These are phyloP conservation scores for Cucurbita ficifolia DNA, from an alignment of 306 rosid genomes.

Conservation along the genomic window DNA sequence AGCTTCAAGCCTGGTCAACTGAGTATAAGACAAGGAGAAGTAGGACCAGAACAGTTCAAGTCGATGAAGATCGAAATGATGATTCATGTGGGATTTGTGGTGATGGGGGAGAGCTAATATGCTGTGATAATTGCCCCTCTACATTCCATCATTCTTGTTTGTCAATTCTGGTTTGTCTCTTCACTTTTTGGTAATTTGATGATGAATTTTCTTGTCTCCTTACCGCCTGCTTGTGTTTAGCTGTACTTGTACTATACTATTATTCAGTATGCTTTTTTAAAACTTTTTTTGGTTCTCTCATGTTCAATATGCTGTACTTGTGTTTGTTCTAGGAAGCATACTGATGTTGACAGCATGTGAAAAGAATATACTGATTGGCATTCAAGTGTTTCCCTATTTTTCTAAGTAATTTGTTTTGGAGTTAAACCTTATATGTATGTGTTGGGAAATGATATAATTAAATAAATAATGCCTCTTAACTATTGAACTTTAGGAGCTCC, in stretches of 20 bases:
- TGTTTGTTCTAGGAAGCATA: background rate
- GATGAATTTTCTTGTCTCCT: conserved; percentile 11
- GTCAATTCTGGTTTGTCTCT: conserved; percentile 58
- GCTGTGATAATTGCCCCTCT: conserved; percentile 96
- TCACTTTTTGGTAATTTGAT: conserved; percentile 8
- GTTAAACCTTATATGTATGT: background rate
- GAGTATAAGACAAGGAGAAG: conserved; percentile 73
- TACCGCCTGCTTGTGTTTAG: background rate
- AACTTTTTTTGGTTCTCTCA: background rate
- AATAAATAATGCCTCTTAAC: conserved; percentile 11
- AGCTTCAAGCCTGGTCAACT: conserved; percentile 97
- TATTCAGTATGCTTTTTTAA: background rate
- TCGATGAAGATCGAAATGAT: conserved; percentile 60
- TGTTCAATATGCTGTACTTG: background rate
- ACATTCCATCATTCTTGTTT: conserved; percentile 83
- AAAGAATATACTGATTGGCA: background rate
- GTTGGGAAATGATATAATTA: background rate
- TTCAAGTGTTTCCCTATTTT: background rate
- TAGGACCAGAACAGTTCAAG: conserved; percentile 33
- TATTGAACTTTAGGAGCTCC: conserved; percentile 61
- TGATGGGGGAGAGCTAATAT: conserved; percentile 86
- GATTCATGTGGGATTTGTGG: conserved; percentile 94
- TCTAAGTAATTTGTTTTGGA: background rate
- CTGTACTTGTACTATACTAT: background rate
- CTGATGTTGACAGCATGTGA: background rate